These are phyloP conservation scores for Diplodia mutila DNA, from an alignment of 2,329 filamentous ascomycete genomes.

Conservation along the genomic window DNA sequence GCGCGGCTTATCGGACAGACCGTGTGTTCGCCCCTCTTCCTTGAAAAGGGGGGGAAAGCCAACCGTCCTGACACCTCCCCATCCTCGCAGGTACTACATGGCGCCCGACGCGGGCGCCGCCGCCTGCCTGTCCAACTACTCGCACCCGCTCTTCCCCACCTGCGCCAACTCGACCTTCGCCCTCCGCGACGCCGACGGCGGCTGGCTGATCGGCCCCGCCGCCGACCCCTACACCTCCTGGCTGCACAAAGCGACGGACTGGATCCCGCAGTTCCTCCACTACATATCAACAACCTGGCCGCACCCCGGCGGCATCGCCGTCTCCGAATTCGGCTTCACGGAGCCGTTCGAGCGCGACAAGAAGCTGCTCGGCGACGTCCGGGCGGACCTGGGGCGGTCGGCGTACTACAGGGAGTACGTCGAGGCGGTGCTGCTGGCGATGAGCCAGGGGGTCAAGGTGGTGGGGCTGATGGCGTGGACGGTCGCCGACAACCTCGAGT, in stretches of 20 bases:
- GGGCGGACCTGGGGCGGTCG: slow-evolving; percentile 37
- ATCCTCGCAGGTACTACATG: slow-evolving; percentile 34
- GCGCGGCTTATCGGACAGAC: too few relatives aligned
- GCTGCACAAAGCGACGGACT: slow-evolving; percentile 43
- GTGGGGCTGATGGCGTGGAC: slow-evolving; percentile 43
- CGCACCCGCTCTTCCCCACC: slow-evolving; percentile 39
- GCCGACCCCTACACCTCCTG: slow-evolving; percentile 39
- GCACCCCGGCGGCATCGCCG: slow-evolving; percentile 36
- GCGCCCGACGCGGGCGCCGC: slow-evolving; percentile 42
- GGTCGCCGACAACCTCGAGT: slow-evolving; percentile 46
- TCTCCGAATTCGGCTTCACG: slow-evolving; percentile 44
- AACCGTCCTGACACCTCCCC: too few relatives aligned
- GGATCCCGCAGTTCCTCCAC: slow-evolving; percentile 40
- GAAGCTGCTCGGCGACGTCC: slow-evolving; percentile 36
- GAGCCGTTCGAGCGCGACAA: slow-evolving; percentile 41
- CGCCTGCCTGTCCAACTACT: slow-evolving; percentile 41
- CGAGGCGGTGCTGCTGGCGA: slow-evolving; percentile 39
- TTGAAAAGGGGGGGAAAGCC: not conserved
- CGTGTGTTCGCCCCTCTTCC: too few relatives aligned
- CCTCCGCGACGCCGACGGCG: slow-evolving; percentile 32
- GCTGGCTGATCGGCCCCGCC: slow-evolving; percentile 40
- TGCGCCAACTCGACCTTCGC: slow-evolving; percentile 41
- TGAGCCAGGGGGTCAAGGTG: slow-evolving; percentile 42
- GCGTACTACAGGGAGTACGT: slow-evolving; percentile 42
- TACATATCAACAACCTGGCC: slow-evolving; percentile 42